Conservation (phyloP, 331 rosid genomes). For the Rhamnella rubrinervis region DNA sequence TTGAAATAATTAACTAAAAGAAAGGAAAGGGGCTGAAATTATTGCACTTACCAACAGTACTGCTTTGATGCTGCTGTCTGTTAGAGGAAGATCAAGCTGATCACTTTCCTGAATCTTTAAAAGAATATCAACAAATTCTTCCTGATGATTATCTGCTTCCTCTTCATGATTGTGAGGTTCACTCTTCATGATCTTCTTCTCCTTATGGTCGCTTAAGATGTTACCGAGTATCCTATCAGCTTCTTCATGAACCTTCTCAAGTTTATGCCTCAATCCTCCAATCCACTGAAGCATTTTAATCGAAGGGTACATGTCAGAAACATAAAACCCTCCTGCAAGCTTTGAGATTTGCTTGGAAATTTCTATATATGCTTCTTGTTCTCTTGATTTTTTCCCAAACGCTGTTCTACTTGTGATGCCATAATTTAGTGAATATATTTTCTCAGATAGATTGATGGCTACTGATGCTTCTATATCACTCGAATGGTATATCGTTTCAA, state of each 20-base stretch:
- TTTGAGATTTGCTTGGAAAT: constrained; percentile 9
- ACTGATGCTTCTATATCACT: constrained; percentile 24
- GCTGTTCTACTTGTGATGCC: constrained; percentile 36
- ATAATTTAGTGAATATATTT: constrained; percentile 18
- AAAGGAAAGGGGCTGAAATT: background rate
- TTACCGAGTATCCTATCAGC: constrained; percentile 1
- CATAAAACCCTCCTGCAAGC: background rate
- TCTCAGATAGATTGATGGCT: constrained; percentile 28
- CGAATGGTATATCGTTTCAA: constrained; percentile 24
- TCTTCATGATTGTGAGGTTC: constrained; percentile 1
- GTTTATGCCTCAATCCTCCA: background rate
- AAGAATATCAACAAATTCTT: constrained; percentile 19
- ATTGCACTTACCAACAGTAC: constrained; percentile 5
- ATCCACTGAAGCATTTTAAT: background rate
- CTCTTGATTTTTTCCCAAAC: constrained; percentile 39
- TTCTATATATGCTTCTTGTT: constrained; percentile 38
- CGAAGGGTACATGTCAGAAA: constrained; percentile 5
- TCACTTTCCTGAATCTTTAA: background rate
- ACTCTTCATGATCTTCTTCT: background rate
- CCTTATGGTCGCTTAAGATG: constrained; percentile 38
- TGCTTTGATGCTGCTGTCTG: constrained; percentile 19
- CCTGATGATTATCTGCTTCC: background rate
- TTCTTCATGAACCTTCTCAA: background rate
- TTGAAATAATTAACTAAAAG: too few relatives aligned
- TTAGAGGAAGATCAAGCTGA: background rate